phyloP scores from a whole-genome alignment of 176 grass and related monocot genomes.

The Phoenix dactylifera region DNA sequence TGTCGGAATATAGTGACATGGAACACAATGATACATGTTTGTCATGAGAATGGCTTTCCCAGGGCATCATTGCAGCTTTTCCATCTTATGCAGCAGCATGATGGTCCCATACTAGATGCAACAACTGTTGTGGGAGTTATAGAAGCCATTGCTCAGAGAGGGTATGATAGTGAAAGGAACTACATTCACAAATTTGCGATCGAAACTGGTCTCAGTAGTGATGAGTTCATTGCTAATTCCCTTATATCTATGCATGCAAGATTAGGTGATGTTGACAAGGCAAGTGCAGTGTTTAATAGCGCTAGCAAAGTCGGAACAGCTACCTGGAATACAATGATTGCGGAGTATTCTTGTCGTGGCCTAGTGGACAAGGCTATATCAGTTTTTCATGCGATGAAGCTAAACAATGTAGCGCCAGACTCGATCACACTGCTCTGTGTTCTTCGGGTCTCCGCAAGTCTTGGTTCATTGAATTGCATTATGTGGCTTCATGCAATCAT shows the following conservation, averaged over 20 bases:
- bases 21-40: conserved; percentile 21
- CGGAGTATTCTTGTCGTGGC: conserved; percentile 1
- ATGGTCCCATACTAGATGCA: conserved; percentile 16
- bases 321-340: conserved; percentile 22
- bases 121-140: conserved; percentile 19
- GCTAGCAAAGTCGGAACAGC: conserved; percentile 1
- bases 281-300: conserved; percentile 7
- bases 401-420: conserved; percentile 7
- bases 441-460: not conserved
- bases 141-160: conserved; percentile 16
- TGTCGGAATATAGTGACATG: conserved; percentile 18
- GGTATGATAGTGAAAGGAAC: conserved; percentile 10
- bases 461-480: conserved; percentile 8
- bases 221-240: conserved; percentile 21
- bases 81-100: conserved; percentile 18
- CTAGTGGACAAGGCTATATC: conserved; percentile 5
- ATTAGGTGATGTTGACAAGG: conserved; percentile 17
- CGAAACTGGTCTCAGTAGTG: conserved; percentile 6
- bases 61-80: conserved; percentile 13
- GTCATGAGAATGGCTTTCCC: conserved; percentile 16
- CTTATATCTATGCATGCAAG: conserved; percentile 18
- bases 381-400: conserved; percentile 13
- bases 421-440: conserved; percentile 8
- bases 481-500: conserved; percentile 5
- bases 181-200: conserved; percentile 9